Conservation (phyloP, 192 early-diverging fungal species). For the Umbelopsis sp. region DNA sequence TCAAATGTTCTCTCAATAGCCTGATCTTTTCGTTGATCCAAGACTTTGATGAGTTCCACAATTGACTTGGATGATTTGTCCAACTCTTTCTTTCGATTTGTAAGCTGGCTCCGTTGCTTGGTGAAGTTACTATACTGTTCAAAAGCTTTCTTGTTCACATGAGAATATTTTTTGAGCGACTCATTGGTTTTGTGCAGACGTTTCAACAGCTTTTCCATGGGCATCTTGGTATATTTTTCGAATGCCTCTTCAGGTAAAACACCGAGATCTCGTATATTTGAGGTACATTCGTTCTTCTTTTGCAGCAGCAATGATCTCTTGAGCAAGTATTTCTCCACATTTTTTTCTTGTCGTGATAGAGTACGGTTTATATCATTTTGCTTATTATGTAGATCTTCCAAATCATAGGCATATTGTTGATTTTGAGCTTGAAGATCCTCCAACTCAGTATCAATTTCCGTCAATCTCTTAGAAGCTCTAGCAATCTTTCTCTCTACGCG, state of each 20-base stretch:
- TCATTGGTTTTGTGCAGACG: constrained; percentile 82
- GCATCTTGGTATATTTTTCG: constrained; percentile 59
- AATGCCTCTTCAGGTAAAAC: constrained; percentile 93
- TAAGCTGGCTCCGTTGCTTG: constrained; percentile 82
- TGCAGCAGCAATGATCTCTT: constrained; percentile 71
- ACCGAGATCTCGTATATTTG: constrained; percentile 92
- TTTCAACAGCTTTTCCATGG: constrained; percentile 59
- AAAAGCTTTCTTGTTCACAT: constrained; percentile 99
- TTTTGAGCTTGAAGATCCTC: constrained; percentile 7
- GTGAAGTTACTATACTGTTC: constrained; percentile 97
- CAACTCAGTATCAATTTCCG: constrained; percentile 31
- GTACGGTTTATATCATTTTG: constrained; percentile 51
- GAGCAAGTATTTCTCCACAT: constrained; percentile 76
- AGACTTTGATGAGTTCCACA: constrained; percentile 79
- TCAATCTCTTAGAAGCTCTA: constrained; percentile 36
- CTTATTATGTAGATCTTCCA: constrained; percentile 33
- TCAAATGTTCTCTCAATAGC: constrained; percentile 96
- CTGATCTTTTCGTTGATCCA: constrained; percentile 97
- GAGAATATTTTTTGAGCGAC: constrained; percentile 83
- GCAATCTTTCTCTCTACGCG: constrained; percentile 34
- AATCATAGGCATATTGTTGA: not conserved
- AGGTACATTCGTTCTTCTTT: constrained; percentile 85
- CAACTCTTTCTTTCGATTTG: constrained; percentile 84
- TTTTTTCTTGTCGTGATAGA: constrained; percentile 59
- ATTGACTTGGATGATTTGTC: constrained; percentile 85